phyloP scores from a whole-genome alignment of 140 eudicot species.

The Anethum foeniculum region DNA sequence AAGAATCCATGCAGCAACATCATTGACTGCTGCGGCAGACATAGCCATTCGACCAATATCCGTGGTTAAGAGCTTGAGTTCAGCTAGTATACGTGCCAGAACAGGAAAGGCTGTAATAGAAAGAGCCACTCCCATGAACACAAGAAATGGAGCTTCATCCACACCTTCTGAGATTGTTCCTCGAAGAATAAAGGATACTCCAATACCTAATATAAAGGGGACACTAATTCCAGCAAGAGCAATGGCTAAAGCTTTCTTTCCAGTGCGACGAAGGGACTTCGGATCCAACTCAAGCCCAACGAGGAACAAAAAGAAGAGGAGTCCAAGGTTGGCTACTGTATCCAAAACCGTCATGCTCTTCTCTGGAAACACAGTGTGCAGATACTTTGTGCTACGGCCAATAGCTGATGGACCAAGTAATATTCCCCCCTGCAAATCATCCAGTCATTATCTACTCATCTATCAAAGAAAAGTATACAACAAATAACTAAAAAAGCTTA shows the following conservation, averaged over 20 bases:
- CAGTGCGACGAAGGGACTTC: conserved; percentile 46
- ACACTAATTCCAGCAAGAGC: conserved; percentile 67
- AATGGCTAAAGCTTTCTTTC: conserved; percentile 54
- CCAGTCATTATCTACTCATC: not conserved
- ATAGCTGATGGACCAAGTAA: conserved; percentile 76
- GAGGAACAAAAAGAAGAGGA: conserved; percentile 60
- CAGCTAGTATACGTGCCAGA: conserved; percentile 74
- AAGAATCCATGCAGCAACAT: conserved; percentile 79
- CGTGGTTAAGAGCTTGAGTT: conserved; percentile 67
- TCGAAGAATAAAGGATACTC: conserved; percentile 51
- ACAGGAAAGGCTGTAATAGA: conserved; percentile 82
- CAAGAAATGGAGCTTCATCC: conserved; percentile 46
- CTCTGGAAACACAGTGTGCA: conserved; percentile 51
- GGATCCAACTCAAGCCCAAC: conserved; percentile 71
- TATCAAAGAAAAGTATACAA: not conserved
- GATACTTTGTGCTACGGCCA: conserved; percentile 49
- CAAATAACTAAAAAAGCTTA: not conserved
- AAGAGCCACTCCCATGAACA: conserved; percentile 87
- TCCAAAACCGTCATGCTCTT: conserved; percentile 68
- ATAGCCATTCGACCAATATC: conserved; percentile 76
- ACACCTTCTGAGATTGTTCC: conserved; percentile 41
- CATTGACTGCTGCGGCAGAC: conserved; percentile 87
- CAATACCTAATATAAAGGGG: conserved; percentile 60
- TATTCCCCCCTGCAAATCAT: conserved; percentile 49
- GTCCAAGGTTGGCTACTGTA: conserved; percentile 72